These are phyloP conservation scores for Leishmania tropica DNA, from an alignment of 208 protist species.

Conservation along the genomic window DNA sequence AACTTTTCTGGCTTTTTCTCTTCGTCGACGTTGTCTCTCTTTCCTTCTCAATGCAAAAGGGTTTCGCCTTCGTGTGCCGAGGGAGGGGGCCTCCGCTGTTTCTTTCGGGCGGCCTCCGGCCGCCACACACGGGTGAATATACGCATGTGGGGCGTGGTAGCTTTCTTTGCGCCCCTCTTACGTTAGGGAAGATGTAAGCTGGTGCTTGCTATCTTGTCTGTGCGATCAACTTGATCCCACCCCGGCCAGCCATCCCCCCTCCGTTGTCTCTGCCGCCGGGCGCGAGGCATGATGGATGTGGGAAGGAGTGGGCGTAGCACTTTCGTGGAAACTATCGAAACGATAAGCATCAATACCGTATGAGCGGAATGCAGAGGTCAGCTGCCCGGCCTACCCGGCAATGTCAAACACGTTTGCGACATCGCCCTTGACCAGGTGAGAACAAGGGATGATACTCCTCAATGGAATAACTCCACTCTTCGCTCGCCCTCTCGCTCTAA, in stretches of 20 bases:
- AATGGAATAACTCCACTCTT: not conserved
- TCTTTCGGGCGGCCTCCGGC: not conserved
- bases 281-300: not conserved
- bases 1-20: too few species aligned
- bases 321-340: not conserved
- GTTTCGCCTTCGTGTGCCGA: not conserved
- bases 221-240: not conserved
- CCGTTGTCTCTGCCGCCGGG: too few species aligned
- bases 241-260: too few species aligned
- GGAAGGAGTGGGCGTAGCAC: not conserved
- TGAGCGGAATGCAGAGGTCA: not conserved
- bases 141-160: not conserved
- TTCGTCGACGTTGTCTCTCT: not conserved
- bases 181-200: not conserved
- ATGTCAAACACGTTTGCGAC: not conserved
- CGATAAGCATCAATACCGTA: not conserved
- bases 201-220: not conserved
- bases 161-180: not conserved
- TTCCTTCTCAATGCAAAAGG: too few species aligned
- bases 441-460: not conserved
- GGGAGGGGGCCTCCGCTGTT: not conserved
- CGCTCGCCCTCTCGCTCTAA: not conserved
- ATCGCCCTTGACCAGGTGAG: not conserved
- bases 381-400: not conserved
- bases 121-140: too few species aligned